Base-by-base conservation (phyloP, 305 asterid species). In the Fraxinus xanthoxyloides region DNA sequence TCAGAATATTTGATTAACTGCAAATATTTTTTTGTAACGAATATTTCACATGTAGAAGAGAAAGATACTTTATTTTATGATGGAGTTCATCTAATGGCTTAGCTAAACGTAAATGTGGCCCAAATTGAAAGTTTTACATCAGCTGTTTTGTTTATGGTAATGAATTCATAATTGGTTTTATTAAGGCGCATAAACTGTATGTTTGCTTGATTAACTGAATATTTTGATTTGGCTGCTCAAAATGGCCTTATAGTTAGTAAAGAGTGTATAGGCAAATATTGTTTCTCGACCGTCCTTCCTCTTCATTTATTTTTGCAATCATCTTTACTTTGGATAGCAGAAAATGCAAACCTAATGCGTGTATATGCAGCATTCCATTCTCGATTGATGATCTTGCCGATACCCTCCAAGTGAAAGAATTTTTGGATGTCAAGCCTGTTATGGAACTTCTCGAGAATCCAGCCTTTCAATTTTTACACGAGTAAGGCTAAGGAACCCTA, bases 391-490 rank as follows among this genome's bases (percentile, higher is more conserved):
- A 97, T 32, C 92, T 97, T 38, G 92, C 98, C 6, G 87, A 82
- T 69, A 86, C 98, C 13, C 89, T 97, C 13, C 87, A 90, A 83
- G 96, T 87, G 67, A 94, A 92, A 91, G 99, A 97, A 81, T 97
- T 94, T 90, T 84, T 88, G 34, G 97, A 92, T 28, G 98, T 97
- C 81, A 86, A 92, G 87, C 96, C 98, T 21, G 97, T 94, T 1
- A 80, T 48, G 1, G 93, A 91, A 79, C 99, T 96, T 75, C 86
- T 91, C 70, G 93, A 92, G 87, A 88, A 93, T 89, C 93, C 97
- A 4, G 89, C 87, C 95, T 96, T 96, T 93, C 97, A 86, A 81
- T 96, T 96, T 88, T 89, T 96, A 90, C 94, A 86, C n/a, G 91
- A 89, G 84, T 92, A 89, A 92, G 90, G 92, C 90, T 28, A 69